These are phyloP conservation scores for Phoma sp. DNA, from an alignment of 2,329 filamentous ascomycete genomes.

Conservation along the genomic window DNA sequence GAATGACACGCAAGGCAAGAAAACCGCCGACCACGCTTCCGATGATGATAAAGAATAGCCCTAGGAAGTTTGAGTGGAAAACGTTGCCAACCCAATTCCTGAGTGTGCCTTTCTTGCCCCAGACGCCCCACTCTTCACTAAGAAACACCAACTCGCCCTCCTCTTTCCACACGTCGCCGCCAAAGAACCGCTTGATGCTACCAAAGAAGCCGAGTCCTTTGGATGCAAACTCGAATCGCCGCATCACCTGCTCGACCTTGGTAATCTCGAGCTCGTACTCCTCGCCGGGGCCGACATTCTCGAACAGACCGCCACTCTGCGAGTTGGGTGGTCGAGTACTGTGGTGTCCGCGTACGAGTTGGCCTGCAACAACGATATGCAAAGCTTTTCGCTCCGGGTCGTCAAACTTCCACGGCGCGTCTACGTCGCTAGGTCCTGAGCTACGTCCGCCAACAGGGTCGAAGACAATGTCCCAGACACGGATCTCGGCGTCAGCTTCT, in stretches of 20 bases:
- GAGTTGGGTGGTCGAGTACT: constrained; percentile 16
- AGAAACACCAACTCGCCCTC: constrained; percentile 38
- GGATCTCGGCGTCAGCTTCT: constrained; percentile 16
- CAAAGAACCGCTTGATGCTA: constrained; percentile 35
- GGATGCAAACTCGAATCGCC: constrained; percentile 29
- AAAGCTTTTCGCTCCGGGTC: constrained; percentile 34
- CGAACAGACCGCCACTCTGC: constrained; percentile 28
- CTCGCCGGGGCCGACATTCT: constrained; percentile 19
- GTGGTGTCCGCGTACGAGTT: constrained; percentile 9
- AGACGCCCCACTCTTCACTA: constrained; percentile 36
- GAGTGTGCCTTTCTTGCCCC: constrained; percentile 41
- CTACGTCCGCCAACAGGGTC: constrained; percentile 36
- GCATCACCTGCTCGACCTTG: constrained; percentile 30
- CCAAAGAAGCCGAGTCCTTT: constrained; percentile 22
- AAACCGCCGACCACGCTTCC: constrained; percentile 24
- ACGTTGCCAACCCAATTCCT: constrained; percentile 33
- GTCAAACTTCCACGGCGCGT: constrained; percentile 25
- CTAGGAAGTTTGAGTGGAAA: constrained; percentile 34
- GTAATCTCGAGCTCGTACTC: constrained; percentile 34
- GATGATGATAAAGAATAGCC: constrained; percentile 29
- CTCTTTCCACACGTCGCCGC: constrained; percentile 30
- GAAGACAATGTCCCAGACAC: constrained; percentile 39
- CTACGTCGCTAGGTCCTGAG: constrained; percentile 10
- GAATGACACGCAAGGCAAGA: constrained; percentile 26
- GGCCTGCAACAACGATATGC: constrained; percentile 34